These are phyloP conservation scores for Aphanomyces invadans DNA, from an alignment of 352 stramenopile genomes.

Conservation along the genomic window DNA sequence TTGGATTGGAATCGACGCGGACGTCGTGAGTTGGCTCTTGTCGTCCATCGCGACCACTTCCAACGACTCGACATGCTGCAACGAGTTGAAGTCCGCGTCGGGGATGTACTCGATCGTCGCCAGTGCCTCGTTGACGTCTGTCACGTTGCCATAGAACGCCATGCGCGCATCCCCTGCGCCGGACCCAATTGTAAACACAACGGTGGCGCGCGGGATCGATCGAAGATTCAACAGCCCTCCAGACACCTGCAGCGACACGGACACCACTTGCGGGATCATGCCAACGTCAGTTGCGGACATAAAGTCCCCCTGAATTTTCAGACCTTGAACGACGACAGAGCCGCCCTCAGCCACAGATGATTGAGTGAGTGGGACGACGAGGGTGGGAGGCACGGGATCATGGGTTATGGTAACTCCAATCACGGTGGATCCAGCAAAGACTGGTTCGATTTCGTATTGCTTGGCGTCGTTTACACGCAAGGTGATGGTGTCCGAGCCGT, in stretches of 20 bases:
- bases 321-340: background rate
- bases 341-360: background rate
- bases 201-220: slow-evolving; percentile 2
- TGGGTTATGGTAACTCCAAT: background rate
- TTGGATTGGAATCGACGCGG: slow-evolving; percentile 1
- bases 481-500: background rate
- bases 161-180: slow-evolving; percentile 39
- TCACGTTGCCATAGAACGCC: slow-evolving; percentile 43
- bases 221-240: slow-evolving; percentile 2
- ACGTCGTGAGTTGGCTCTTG: background rate
- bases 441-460: slow-evolving; percentile 6
- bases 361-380: background rate
- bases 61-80: slow-evolving; percentile 52
- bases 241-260: background rate
- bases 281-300: background rate
- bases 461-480: slow-evolving; percentile 8
- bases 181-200: slow-evolving; percentile 1
- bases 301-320: slow-evolving; percentile 9
- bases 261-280: background rate
- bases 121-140: slow-evolving; percentile 52
- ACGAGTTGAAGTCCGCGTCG: slow-evolving; percentile 64
- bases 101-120: slow-evolving; percentile 69
- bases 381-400: background rate
- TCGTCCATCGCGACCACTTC: slow-evolving; percentile 24
- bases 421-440: background rate